Evolutionary conservation across 2,329 filamentous ascomycete genomes (phyloP).

Genomic region (Alternaria atra): DNA sequence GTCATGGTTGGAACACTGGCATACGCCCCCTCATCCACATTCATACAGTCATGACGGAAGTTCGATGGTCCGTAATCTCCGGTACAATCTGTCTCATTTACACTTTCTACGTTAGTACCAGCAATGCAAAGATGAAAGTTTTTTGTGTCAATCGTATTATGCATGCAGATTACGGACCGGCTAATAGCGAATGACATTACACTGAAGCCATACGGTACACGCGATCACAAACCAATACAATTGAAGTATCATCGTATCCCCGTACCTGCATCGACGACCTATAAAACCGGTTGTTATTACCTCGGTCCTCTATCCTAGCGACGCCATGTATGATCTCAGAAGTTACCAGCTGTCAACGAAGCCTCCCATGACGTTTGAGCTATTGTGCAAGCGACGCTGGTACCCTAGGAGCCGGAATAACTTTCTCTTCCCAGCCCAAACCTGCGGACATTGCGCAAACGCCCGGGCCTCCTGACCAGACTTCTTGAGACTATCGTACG

Average conservation of each 20-base stretch:
- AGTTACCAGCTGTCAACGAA: constrained; percentile 16
- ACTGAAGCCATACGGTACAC: constrained; percentile 20
- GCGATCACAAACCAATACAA: constrained; percentile 19
- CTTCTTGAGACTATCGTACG: constrained; percentile 10
- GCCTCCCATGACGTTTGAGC: constrained; percentile 30
- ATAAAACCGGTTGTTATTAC: neutral
- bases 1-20: neutral
- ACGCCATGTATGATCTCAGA: constrained; percentile 26
- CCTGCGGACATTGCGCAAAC: constrained; percentile 14
- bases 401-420: constrained; percentile 19
- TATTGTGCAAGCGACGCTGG: constrained; percentile 24
- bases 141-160: constrained; percentile 22
- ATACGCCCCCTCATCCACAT: constrained; percentile 6
- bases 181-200: constrained; percentile 26
- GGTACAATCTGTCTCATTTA: constrained; percentile 9
- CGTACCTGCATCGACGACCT: neutral
- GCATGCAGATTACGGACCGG: constrained; percentile 29
- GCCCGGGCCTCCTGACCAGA: constrained; percentile 6
- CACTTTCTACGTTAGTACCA: constrained; percentile 15
- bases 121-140: constrained; percentile 16
- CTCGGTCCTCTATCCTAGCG: constrained; percentile 17
- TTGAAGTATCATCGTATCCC: neutral
- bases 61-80: neutral
- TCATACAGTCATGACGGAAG: constrained; percentile 4
- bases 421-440: neutral